Conservation (phyloP, 2,329 filamentous ascomycete species). For the Zymoseptoria brevis region DNA sequence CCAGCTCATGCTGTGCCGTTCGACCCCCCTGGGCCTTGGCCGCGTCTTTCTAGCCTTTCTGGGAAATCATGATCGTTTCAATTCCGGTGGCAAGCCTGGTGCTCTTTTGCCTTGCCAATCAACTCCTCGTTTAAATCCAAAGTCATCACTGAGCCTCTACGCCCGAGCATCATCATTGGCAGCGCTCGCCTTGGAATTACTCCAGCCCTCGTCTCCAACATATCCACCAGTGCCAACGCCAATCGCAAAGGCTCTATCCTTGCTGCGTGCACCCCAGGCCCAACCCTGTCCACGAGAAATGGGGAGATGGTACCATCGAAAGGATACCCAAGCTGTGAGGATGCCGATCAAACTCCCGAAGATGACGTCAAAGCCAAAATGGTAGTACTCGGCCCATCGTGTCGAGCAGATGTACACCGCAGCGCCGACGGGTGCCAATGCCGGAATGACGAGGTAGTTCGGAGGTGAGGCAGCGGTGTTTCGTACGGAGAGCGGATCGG, state of each 20-base stretch:
- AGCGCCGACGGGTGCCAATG: conserved; percentile 13
- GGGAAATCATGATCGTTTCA: not conserved
- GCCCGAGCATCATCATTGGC: conserved; percentile 1
- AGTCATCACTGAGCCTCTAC: not conserved
- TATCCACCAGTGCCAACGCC: conserved; percentile 51
- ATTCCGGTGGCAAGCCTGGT: not conserved
- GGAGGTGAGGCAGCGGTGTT: conserved; percentile 75
- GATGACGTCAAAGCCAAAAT: conserved; percentile 87
- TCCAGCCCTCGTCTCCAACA: conserved; percentile 42
- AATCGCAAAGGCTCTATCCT: conserved; percentile 68
- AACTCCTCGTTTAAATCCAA: not conserved
- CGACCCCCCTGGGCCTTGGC: not conserved
- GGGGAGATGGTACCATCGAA: conserved; percentile 79
- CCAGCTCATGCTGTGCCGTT: not conserved
- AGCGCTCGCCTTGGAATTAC: conserved; percentile 2
- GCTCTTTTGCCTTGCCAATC: not conserved
- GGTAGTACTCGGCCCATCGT: conserved; percentile 79
- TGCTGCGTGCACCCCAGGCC: conserved; percentile 75
- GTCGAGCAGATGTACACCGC: conserved; percentile 48
- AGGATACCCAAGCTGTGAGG: conserved; percentile 62
- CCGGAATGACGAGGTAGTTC: conserved; percentile 51
- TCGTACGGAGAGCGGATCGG: conserved; percentile 36
- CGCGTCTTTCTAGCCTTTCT: not conserved
- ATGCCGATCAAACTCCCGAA: conserved; percentile 76
- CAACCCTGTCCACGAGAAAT: conserved; percentile 73